Base-by-base conservation (phyloP, 805 yeast genomes). In the Candida golubevii region DNA sequence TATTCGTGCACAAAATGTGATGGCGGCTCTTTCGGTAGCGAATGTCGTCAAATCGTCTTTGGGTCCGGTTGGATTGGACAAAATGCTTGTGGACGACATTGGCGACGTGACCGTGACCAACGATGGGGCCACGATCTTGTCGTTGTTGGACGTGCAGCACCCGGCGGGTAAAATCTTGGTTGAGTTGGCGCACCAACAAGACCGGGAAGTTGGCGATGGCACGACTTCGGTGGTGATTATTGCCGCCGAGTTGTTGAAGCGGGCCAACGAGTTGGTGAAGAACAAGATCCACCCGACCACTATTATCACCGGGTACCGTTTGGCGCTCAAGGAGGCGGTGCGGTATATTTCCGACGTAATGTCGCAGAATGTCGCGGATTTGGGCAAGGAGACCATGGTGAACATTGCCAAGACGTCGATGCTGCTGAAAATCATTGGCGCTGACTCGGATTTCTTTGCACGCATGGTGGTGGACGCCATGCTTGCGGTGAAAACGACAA, bases 61-160 rank as follows among this genome's bases (percentile, higher is more conserved):
- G 45, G 99, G 99, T 5, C 99, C 99, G 8, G 98, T 93, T 31
- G 99, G 99, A 26, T 75, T 93, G 42, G 99, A 93, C 71, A 93
- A 93, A 72, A 93, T 93, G 97, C 77, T 93, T 38, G 99, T 93
- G 33, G 99, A 93, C 67, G 99, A 93, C 60, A 95, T 93, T 67
- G 99, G 99, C 51, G 99, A 95, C 68, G 97, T 93, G 37, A 90
- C 97, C 6, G 97, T 93, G 40, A 93, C 99, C 37, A 93, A 93
- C 67, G 99, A 93, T 67, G 99, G 99, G 54, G 99, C 99, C 47
- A 93, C 99, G 5, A 93, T 93, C 58, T 73, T 93, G 51, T 78
- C 88, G 8, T 69, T 95, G 42, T 73, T 93, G 53, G 99, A 93
- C 62, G 98, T 93, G 41, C 97, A 93, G 68, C 99, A 93, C 65